Conservation (phyloP, 2,329 filamentous ascomycete genomes). For the Elsinoe perseae region DNA sequence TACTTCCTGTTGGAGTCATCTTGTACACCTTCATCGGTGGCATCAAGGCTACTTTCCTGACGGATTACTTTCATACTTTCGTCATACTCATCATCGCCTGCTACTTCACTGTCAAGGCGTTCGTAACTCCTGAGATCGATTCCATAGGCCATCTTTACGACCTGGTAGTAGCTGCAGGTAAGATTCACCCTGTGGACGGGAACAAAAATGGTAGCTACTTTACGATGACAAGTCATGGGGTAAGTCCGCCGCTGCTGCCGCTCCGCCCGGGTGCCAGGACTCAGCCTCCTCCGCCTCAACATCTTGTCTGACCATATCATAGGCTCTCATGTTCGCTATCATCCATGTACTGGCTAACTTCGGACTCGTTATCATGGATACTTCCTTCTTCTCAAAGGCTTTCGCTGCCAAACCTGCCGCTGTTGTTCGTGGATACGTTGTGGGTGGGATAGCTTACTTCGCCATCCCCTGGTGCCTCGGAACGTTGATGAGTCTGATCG, state of each 20-base stretch:
- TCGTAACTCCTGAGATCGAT: constrained; percentile 40
- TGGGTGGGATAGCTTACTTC: constrained; percentile 40
- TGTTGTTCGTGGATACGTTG: constrained; percentile 42
- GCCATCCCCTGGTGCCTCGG: constrained; percentile 43
- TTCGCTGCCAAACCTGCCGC: constrained; percentile 43
- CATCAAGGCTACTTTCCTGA: constrained; percentile 44
- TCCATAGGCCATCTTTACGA: constrained; percentile 40
- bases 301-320: background rate
- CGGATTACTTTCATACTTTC: constrained; percentile 43
- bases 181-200: constrained; percentile 34
- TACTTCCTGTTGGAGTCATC: constrained; percentile 31
- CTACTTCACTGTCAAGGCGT: constrained; percentile 38
- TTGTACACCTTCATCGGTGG: constrained; percentile 44
- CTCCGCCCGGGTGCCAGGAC: too few species aligned
- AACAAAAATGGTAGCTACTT: constrained; percentile 43
- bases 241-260: constrained; percentile 29
- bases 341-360: constrained; percentile 45
- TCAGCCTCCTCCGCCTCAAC: background rate
- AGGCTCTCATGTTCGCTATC: constrained; percentile 34
- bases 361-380: constrained; percentile 46
- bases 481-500: constrained; percentile 41
- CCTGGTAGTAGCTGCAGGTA: constrained; percentile 38
- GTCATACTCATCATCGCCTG: constrained; percentile 43
- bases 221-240: constrained; percentile 41
- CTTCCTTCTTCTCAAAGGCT: constrained; percentile 47